Conservation (phyloP, 371 early-diverging fungal species). For the Zopfochytrium polystomum region DNA sequence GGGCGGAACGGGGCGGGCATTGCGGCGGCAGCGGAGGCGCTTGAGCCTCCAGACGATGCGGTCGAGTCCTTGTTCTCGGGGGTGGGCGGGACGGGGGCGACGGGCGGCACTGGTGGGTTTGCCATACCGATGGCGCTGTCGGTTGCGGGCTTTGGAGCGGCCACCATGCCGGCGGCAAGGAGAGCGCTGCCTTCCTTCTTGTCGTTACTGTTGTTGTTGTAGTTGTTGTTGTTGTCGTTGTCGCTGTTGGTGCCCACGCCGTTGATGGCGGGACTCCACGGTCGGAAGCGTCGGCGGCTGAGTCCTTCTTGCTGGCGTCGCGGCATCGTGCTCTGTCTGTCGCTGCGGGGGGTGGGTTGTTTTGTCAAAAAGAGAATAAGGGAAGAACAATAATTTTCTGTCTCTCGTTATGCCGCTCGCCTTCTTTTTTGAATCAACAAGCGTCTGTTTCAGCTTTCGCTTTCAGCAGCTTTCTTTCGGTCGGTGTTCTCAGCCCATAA, state of each 20-base stretch:
- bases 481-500: no score
- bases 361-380: not conserved
- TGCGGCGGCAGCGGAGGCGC: not conserved
- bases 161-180: constrained; percentile 8
- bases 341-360: not conserved
- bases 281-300: not conserved
- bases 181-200: not conserved
- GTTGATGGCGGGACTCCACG: not conserved
- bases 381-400: constrained; percentile 1
- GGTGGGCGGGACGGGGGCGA: no score
- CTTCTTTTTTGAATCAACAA: constrained; percentile 45
- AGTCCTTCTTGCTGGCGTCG: not conserved
- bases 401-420: constrained; percentile 3
- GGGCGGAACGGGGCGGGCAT: not conserved
- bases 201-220: constrained; percentile 17
- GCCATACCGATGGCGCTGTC: no score
- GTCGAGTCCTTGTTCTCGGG: constrained; percentile 9
- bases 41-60: not conserved
- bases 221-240: constrained; percentile 12
- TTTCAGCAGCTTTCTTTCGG: constrained; percentile 89
- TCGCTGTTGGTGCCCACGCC: constrained; percentile 4
- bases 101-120: no score
- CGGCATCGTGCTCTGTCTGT: not conserved
- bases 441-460: constrained; percentile 77
- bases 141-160: constrained; percentile 31